Conservation (phyloP, 2,329 filamentous ascomycete species). For the Fusarium nurragi region DNA sequence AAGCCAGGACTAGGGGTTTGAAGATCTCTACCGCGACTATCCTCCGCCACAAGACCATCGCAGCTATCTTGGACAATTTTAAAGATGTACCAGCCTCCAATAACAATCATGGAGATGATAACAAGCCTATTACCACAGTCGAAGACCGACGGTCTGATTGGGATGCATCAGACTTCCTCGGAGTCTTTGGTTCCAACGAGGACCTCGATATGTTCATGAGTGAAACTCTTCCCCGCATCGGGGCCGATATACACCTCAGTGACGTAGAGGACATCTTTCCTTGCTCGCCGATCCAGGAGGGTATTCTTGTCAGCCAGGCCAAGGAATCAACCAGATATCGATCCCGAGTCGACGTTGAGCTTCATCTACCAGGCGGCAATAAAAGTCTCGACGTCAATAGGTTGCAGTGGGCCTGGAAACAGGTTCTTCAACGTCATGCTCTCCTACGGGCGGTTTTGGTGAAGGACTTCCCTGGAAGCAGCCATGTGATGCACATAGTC, state of each 20-base stretch:
- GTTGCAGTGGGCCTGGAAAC: conserved; percentile 6
- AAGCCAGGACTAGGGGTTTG: conserved; percentile 2
- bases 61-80: neutral
- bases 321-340: conserved; percentile 9
- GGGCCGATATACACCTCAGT: neutral
- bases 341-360: neutral
- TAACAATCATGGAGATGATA: too few relatives aligned
- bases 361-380: neutral
- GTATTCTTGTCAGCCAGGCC: conserved; percentile 18
- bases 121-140: too few relatives aligned
- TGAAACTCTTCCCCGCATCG: neutral
- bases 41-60: conserved; percentile 12
- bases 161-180: neutral
- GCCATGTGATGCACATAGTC: conserved; percentile 16
- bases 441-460: conserved; percentile 20
- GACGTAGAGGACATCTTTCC: conserved; percentile 17
- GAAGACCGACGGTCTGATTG: neutral
- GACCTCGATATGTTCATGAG: neutral
- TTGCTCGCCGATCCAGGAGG: conserved; percentile 30
- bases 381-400: conserved; percentile 8
- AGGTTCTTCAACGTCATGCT: conserved; percentile 1
- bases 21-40: conserved; percentile 9
- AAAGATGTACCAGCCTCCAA: neutral
- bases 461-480: conserved; percentile 9
- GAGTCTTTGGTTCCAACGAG: neutral